Base-by-base conservation (phyloP, 345 rosid genomes). In the Anastatica hierochuntica region DNA sequence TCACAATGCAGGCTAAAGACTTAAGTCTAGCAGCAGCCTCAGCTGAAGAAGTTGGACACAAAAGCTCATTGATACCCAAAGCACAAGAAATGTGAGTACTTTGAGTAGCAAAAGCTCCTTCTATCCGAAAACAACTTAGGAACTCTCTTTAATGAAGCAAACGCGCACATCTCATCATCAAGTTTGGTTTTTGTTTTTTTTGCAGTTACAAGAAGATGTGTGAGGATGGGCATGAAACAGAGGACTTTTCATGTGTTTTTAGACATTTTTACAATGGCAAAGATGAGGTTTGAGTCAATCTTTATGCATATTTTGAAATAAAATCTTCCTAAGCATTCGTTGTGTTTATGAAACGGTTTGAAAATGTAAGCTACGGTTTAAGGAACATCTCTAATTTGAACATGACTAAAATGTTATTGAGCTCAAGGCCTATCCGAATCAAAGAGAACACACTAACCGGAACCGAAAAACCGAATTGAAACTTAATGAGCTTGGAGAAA, bases 231-330 rank as follows among this genome's bases (percentile, higher is more conserved):
- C 79, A 84, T 53, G 96, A 80, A 55, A 50, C 27, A 21, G 19
- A 86, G 79, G 98, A 90, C 72, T 90, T 90, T 62, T 86, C 96
- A 1, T 79, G 92, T 43, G 81, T 80, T 48, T 90, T 86, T 69
- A 79, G 81, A 20, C 82, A 86, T 64, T 82, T 70, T 51, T 86
- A 90, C 69, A 55, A 63, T 0, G 96, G 96, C 56, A 69, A 57
- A 53, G 73, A 76, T 61, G 86, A 80, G 43, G 10, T 52, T 16
- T 66, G 54, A 66, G 47, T 10, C 43, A 7, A n/a, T 30, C 15
- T 38, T 46, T 27, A 47, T n/a, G n/a, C n/a, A n/a, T n/a, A n/a
- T n/a, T n/a, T n/a, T n/a, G n/a, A n/a, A n/a, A n/a, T n/a, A n/a
- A n/a, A n/a, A n/a, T n/a, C n/a, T n/a, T n/a, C n/a, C n/a, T n/a